phyloP scores from a whole-genome alignment of 2,329 filamentous ascomycete species.

The Aspergillus terreus region DNA sequence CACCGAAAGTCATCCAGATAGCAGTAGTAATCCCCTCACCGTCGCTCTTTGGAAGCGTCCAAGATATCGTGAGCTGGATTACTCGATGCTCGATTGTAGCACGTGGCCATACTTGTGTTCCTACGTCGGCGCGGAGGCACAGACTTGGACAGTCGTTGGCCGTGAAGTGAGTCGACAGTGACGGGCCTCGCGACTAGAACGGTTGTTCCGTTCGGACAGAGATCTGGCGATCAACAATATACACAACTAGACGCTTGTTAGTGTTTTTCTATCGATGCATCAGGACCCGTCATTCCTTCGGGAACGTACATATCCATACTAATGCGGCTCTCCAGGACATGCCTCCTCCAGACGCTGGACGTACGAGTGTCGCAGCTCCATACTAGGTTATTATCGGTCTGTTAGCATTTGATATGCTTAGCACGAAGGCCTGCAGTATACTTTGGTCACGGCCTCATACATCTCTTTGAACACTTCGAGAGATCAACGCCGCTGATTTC shows the following conservation, averaged over 20 bases:
- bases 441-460: not conserved
- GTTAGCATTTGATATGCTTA: not conserved
- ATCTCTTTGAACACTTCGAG: not conserved
- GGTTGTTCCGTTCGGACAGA: slow-evolving; percentile 15
- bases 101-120: slow-evolving; percentile 1
- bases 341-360: slow-evolving; percentile 16
- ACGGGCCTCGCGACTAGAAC: slow-evolving; percentile 15
- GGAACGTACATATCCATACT: slow-evolving; percentile 11
- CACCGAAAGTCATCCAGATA: not conserved
- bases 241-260: slow-evolving; percentile 5
- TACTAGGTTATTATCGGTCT: not conserved
- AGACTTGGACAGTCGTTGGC: slow-evolving; percentile 13
- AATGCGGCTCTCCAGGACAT: not conserved
- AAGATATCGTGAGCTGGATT: slow-evolving; percentile 2
- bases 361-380: slow-evolving; percentile 13
- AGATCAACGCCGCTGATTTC: not conserved
- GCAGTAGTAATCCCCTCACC: not conserved
- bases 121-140: not conserved
- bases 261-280: too few relatives aligned
- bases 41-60: slow-evolving; percentile 1
- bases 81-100: slow-evolving; percentile 6
- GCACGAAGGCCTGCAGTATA: not conserved
- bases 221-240: slow-evolving; percentile 14
- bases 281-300: too few relatives aligned
- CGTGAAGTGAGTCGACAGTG: slow-evolving; percentile 12